Percentiles rank a stretch among this genome's conserved stretches.
Conservation (phyloP, 805 yeast species). For the Ogataea paraovalis region DNA sequence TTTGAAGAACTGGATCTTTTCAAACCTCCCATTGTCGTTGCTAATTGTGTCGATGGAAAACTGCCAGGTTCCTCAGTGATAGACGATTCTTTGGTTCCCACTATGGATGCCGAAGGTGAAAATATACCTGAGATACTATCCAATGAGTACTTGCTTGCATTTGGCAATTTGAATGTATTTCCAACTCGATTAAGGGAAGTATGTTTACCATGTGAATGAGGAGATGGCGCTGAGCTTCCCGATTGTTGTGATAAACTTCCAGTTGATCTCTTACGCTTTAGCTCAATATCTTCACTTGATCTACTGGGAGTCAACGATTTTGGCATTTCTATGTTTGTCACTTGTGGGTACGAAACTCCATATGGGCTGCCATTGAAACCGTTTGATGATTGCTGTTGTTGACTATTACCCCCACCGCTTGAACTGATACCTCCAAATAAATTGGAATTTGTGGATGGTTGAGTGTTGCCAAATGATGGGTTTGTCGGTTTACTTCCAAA, state of each 20-base stretch:
- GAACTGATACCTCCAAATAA: conserved; percentile 24
- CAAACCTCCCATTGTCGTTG: conserved; percentile 2
- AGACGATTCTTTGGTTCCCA: background rate
- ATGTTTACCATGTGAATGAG: conserved; percentile 2
- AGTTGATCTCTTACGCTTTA: conserved; percentile 22
- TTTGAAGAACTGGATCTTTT: conserved; percentile 8
- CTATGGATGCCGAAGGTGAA: conserved; percentile 15
- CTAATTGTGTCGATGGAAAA: conserved; percentile 6
- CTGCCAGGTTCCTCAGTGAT: background rate
- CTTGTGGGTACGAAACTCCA: conserved; percentile 18
- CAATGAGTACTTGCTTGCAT: conserved; percentile 15
- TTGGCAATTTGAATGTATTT: conserved; percentile 19
- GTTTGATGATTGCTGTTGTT: conserved; percentile 5
- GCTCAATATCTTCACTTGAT: conserved; percentile 3
- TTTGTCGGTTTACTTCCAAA: background rate
- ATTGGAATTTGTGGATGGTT: conserved; percentile 44
- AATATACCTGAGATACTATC: conserved; percentile 31
- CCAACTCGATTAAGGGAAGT: conserved; percentile 18
- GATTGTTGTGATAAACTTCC: conserved; percentile 12
- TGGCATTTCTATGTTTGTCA: conserved; percentile 26
- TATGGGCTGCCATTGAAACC: conserved; percentile 20
- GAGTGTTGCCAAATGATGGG: conserved; percentile 41
- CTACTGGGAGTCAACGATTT: conserved; percentile 23
- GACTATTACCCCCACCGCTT: conserved; percentile 13
- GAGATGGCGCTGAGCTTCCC: conserved; percentile 1